Conservation (phyloP, 1,284 basidiomycete genomes). For the Hypsizygus ulmarius region DNA sequence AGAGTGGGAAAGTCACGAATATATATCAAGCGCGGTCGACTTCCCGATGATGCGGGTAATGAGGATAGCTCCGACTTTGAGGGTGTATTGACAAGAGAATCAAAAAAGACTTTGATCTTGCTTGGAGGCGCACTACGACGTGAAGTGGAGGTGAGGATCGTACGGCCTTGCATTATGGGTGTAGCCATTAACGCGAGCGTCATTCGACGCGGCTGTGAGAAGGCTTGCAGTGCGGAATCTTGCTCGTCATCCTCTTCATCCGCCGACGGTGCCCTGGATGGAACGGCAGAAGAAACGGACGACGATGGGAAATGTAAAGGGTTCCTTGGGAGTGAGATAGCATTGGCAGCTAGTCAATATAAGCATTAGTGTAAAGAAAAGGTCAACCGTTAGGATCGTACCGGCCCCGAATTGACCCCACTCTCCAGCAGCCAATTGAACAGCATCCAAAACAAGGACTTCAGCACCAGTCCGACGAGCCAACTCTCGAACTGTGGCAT, state of each 20-base stretch:
- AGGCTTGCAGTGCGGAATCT: slow-evolving; percentile 29
- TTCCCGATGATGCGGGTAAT: slow-evolving; percentile 22
- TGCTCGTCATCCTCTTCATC: slow-evolving; percentile 52
- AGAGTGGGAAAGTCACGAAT: slow-evolving; percentile 79
- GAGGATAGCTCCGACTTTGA: slow-evolving; percentile 33
- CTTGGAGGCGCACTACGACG: slow-evolving; percentile 44
- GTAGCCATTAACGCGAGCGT: slow-evolving; percentile 60
- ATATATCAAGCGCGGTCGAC: slow-evolving; percentile 74
- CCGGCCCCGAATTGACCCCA: slow-evolving; percentile 76
- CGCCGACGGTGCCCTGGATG: slow-evolving; percentile 26
- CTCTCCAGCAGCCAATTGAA: slow-evolving; percentile 79
- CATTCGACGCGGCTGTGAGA: slow-evolving; percentile 46
- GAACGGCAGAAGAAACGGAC: slow-evolving; percentile 23
- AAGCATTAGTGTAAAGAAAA: neutral
- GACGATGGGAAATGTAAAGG: slow-evolving; percentile 61
- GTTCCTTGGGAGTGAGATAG: slow-evolving; percentile 66
- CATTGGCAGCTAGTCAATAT: slow-evolving; percentile 42
- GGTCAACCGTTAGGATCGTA: slow-evolving; percentile 27
- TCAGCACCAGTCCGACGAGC: slow-evolving; percentile 72
- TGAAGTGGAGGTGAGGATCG: slow-evolving; percentile 40
- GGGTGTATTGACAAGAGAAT: slow-evolving; percentile 66
- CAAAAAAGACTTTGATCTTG: slow-evolving; percentile 69
- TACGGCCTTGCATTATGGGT: slow-evolving; percentile 39
- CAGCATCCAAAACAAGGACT: slow-evolving; percentile 76
- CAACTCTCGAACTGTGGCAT: slow-evolving; percentile 73